These are phyloP conservation scores for Calonectria multiphialidica DNA, from an alignment of 2,329 filamentous ascomycete genomes.

Conservation along the genomic window DNA sequence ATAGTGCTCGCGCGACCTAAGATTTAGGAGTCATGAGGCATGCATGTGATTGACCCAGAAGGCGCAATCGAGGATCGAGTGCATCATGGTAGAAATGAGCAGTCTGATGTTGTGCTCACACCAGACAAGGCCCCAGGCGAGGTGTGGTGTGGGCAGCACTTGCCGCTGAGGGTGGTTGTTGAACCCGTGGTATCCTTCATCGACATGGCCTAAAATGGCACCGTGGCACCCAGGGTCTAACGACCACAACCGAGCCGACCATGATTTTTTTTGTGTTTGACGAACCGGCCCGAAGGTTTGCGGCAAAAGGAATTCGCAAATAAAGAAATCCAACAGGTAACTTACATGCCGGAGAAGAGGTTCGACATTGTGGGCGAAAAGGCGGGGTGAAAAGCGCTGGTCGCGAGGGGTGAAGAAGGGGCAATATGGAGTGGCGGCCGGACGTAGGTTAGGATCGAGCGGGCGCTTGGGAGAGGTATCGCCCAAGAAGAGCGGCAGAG, in stretches of 20 bases:
- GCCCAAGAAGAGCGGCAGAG: neutral
- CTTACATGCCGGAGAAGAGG: slow-evolving; percentile 73
- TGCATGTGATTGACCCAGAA: neutral
- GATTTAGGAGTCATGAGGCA: slow-evolving; percentile 10
- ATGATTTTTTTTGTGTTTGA: neutral
- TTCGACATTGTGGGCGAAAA: slow-evolving; percentile 64
- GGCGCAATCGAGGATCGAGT: slow-evolving; percentile 9
- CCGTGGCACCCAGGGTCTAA: neutral
- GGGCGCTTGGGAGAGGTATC: neutral
- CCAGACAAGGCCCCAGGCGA: neutral
- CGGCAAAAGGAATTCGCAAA: neutral
- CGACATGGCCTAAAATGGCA: slow-evolving; percentile 2
- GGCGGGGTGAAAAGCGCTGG: slow-evolving; percentile 37
- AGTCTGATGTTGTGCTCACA: slow-evolving; percentile 1
- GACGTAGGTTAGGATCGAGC: slow-evolving; percentile 3
- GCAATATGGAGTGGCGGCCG: slow-evolving; percentile 8
- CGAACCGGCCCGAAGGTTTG: neutral
- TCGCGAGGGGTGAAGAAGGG: slow-evolving; percentile 30
- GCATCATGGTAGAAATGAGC: slow-evolving; percentile 7
- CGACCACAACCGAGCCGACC: neutral
- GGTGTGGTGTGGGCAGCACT: slow-evolving; percentile 6
- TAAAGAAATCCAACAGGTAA: slow-evolving; percentile 40
- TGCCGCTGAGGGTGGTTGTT: neutral
- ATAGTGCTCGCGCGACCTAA: slow-evolving; percentile 27
- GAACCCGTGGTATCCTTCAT: slow-evolving; percentile 12